phyloP scores from a whole-genome alignment of 1,284 basidiomycete genomes.

The Macrocystidia cucumis region DNA sequence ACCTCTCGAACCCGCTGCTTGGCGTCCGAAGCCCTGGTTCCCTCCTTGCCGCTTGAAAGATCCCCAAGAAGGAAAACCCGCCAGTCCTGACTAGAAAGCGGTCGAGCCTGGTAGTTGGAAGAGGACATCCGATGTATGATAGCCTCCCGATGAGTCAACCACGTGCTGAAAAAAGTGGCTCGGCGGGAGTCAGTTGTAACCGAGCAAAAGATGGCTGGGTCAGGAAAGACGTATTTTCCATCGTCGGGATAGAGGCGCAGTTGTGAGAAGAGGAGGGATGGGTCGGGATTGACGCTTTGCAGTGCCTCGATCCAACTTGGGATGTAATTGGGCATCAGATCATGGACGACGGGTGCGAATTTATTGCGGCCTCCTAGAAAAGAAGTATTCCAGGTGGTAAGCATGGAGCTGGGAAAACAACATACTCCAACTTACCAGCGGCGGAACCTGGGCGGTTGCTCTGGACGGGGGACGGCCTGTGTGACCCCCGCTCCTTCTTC shows the following conservation, averaged over 20 bases:
- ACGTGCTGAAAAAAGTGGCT: too few species aligned
- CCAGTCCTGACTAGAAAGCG: not conserved
- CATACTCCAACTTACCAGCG: too few species aligned
- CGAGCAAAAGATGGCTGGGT: constrained; percentile 2
- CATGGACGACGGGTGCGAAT: not conserved
- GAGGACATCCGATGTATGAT: too few species aligned
- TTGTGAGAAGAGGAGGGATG: too few species aligned
- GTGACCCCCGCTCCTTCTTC: too few species aligned
- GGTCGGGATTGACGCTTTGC: too few species aligned
- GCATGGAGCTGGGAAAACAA: too few species aligned
- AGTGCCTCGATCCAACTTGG: not conserved
- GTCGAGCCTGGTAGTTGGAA: not conserved
- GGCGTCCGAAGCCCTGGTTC: not conserved
- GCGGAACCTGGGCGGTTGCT: too few species aligned
- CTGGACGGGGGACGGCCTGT: too few species aligned
- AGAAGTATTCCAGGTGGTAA: not conserved
- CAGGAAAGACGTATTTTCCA: constrained; percentile 1
- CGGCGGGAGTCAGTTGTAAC: not conserved
- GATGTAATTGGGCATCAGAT: not conserved
- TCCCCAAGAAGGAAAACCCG: constrained; percentile 2
- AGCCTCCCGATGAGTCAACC: too few species aligned
- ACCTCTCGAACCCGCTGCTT: not conserved
- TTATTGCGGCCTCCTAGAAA: not conserved
- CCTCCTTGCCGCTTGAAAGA: not conserved
- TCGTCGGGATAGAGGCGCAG: too few species aligned